A percentile compares a stretch with the other conserved stretches of the same genome.
These are phyloP conservation scores for Letharia columbiana DNA, from an alignment of 495 filamentous ascomycete species.

Conservation along the genomic window DNA sequence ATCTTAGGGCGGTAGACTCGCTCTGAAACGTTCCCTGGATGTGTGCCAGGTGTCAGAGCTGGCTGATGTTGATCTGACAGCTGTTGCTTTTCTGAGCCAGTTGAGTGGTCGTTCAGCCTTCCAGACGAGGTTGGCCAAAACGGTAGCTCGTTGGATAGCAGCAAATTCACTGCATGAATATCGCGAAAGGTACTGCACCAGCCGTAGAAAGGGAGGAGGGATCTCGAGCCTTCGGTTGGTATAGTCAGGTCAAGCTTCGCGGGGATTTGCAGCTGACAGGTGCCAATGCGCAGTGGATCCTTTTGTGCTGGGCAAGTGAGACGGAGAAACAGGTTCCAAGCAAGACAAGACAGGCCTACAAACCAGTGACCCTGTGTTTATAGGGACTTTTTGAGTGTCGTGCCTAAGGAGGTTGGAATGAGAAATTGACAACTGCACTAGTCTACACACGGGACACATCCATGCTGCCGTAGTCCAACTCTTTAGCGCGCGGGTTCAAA, in stretches of 20 bases:
- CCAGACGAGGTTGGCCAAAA: not conserved
- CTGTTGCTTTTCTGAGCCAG: not conserved
- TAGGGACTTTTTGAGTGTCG: not conserved
- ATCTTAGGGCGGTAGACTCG: not conserved
- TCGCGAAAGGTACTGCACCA: not conserved
- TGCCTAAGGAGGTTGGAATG: constrained; percentile 3
- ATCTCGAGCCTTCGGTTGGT: not conserved
- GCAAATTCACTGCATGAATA: not conserved
- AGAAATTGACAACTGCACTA: not conserved
- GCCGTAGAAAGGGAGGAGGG: not conserved
- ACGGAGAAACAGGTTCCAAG: not conserved
- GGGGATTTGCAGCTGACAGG: not conserved
- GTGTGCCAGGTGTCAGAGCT: not conserved
- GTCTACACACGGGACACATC: not conserved
- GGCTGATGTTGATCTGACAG: constrained; percentile 3
- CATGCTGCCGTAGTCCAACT: not conserved
- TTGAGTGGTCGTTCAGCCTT: not conserved
- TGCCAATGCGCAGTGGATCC: not conserved
- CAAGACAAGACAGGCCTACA: not conserved
- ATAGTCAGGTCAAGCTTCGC: constrained; percentile 6
- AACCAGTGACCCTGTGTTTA: not conserved
- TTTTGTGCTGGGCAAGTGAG: not conserved
- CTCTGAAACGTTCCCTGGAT: not conserved
- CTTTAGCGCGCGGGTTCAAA: constrained; percentile 2
- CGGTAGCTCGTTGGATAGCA: not conserved